These are phyloP conservation scores for Pythium sukuiense DNA, from an alignment of 352 stramenopile species.

Conservation along the genomic window DNA sequence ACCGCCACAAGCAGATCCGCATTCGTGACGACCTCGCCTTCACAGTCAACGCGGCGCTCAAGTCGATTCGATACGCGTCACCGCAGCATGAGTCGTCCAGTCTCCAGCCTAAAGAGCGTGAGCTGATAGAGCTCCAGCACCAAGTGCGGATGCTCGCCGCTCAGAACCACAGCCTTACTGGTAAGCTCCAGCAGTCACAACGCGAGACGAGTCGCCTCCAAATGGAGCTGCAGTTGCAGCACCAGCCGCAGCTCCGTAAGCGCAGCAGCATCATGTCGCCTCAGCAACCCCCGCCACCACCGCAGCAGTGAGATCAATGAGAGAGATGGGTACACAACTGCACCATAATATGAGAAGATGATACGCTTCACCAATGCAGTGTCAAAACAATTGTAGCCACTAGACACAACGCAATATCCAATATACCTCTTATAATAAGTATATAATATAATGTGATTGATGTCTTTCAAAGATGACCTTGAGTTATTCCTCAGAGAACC, in stretches of 20 bases:
- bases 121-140: conserved; percentile 51
- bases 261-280: conserved; percentile 32
- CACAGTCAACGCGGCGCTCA: conserved; percentile 76
- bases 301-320: neutral
- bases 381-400: too few relatives aligned
- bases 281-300: neutral
- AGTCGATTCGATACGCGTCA: conserved; percentile 62
- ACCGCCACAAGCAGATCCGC: conserved; percentile 72
- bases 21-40: conserved; percentile 75
- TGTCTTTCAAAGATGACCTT: neutral
- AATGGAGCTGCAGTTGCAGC: conserved; percentile 50
- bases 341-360: too few relatives aligned
- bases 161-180: conserved; percentile 61
- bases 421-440: too few relatives aligned
- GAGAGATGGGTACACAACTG: too few relatives aligned
- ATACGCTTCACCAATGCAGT: too few relatives aligned
- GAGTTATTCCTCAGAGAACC: neutral
- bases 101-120: conserved; percentile 33
- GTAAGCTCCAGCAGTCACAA: conserved; percentile 49
- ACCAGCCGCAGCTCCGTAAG: conserved; percentile 46
- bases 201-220: conserved; percentile 58
- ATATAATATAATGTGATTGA: too few relatives aligned
- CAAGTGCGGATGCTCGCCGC: conserved; percentile 61
- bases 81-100: conserved; percentile 28
- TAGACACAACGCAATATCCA: too few relatives aligned